Base-by-base conservation (phyloP, 768 basidiomycete genomes). In the Neoboletus magnificus region DNA sequence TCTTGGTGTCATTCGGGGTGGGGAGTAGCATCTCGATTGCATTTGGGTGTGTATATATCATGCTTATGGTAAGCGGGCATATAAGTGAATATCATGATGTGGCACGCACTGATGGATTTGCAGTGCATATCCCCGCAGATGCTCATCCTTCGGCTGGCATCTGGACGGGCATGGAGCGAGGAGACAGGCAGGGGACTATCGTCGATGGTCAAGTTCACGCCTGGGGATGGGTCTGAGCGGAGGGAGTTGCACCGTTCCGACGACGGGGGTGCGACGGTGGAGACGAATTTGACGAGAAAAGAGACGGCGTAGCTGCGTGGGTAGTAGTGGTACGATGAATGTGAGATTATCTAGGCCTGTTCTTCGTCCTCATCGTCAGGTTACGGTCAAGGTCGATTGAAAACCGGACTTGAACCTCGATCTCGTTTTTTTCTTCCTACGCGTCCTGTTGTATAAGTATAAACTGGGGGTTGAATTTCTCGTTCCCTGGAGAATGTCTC, bases 61-160 rank as follows among this genome's bases (percentile, higher is more conserved):
- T 50, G 59, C 29, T 70, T 48, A 67, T 61, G 60, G 68, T 70
- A 35, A 40, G 67, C 18, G 9, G n/a, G 25, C 18, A 2, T 1
- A 18, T 35, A 6, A 10, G 15, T 8, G 13, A 3, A 16, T 32
- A 3, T n/a, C n/a, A n/a, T n/a, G n/a, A n/a, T 10, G 27, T 15
- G 46, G 35, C 18, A 29, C 1, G n/a, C 13, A 25, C 37, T 58
- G n/a, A 66, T 3, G 35, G 18, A 3, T 8, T 7, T 45, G 35
- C 41, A 67, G 66, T 54, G 64, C 25, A 55, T 69, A 56, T 65
- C 68, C 1, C 61, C 67, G 36, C 68, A 65, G 52, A 57, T 65
- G 57, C 25, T 69, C 46, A 65, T 70, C 9, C 39, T 67, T 32
- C 57, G 62, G 13, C 59, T 69, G 29, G 62, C 62, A 12, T 60